phyloP scores from a whole-genome alignment of 192 early-diverging fungal species.

The Backusella macrospora region DNA sequence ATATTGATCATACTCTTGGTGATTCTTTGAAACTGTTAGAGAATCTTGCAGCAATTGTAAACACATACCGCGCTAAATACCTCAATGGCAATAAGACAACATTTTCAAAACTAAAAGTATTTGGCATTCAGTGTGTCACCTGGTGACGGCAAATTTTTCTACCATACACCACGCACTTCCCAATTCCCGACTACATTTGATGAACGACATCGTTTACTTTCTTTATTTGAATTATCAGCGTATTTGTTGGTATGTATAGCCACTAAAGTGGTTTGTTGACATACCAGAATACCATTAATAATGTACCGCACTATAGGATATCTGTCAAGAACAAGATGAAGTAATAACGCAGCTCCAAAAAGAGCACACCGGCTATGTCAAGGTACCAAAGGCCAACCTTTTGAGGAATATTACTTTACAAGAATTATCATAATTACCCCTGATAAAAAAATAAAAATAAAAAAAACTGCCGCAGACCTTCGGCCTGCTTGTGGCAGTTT shows the following conservation, averaged over 20 bases:
- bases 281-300: neutral
- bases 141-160: constrained; percentile 12
- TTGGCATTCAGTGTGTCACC: constrained; percentile 14
- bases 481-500: too few species aligned
- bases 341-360: constrained; percentile 15
- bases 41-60: constrained; percentile 8
- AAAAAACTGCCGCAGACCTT: too few species aligned
- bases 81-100: constrained; percentile 6
- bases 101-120: constrained; percentile 16
- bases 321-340: constrained; percentile 20
- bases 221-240: neutral
- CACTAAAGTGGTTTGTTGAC: constrained; percentile 10
- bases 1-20: constrained; percentile 23
- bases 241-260: neutral
- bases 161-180: constrained; percentile 11
- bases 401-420: neutral
- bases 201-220: constrained; percentile 8
- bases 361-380: neutral
- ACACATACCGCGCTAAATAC: constrained; percentile 13
- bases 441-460: neutral
- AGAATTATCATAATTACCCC: neutral
- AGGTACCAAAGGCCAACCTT: constrained; percentile 12
- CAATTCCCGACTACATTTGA: constrained; percentile 15
- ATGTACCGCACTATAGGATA: neutral
- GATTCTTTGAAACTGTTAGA: constrained; percentile 8